Percentiles rank a stretch among this genome's conserved stretches.
phyloP scores from a whole-genome alignment of 129 eudicot genomes.

The Tanacetum coccineum region DNA sequence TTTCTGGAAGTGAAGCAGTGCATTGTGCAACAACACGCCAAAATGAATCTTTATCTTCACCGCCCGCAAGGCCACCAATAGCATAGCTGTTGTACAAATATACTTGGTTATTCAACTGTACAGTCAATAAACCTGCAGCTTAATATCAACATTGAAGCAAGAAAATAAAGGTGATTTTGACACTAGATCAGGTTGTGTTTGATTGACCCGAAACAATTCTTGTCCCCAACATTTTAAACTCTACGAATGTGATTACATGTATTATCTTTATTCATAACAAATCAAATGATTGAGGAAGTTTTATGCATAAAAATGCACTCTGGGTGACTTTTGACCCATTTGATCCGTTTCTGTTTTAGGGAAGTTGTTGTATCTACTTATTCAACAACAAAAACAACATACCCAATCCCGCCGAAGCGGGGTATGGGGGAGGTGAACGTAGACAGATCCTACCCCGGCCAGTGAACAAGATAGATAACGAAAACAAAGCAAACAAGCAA shows the following conservation, averaged over 20 bases:
- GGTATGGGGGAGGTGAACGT: too few relatives aligned
- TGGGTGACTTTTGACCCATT: neutral
- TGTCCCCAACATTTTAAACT: neutral
- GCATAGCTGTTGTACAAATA: conserved; percentile 78
- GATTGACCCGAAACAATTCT: neutral
- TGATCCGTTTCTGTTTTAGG: neutral
- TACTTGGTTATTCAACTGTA: conserved; percentile 14
- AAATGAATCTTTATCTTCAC: conserved; percentile 97
- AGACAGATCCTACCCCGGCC: too few relatives aligned
- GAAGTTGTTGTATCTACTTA: neutral
- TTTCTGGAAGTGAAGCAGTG: conserved; percentile 92
- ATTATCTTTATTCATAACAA: neutral
- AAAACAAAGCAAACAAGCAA: too few relatives aligned
- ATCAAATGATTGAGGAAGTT: neutral
- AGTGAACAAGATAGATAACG: too few relatives aligned
- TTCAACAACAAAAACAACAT: too few relatives aligned
- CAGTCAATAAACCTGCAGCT: neutral
- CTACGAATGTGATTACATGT: neutral
- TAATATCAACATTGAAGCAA: neutral
- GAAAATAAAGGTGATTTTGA: neutral
- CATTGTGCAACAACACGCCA: conserved; percentile 99
- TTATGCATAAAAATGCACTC: neutral
- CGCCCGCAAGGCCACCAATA: conserved; percentile 98
- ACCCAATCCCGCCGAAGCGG: too few relatives aligned
- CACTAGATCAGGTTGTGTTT: neutral